Conservation (phyloP, 2,329 filamentous ascomycete genomes). For the Achaetomium macrosporum region DNA sequence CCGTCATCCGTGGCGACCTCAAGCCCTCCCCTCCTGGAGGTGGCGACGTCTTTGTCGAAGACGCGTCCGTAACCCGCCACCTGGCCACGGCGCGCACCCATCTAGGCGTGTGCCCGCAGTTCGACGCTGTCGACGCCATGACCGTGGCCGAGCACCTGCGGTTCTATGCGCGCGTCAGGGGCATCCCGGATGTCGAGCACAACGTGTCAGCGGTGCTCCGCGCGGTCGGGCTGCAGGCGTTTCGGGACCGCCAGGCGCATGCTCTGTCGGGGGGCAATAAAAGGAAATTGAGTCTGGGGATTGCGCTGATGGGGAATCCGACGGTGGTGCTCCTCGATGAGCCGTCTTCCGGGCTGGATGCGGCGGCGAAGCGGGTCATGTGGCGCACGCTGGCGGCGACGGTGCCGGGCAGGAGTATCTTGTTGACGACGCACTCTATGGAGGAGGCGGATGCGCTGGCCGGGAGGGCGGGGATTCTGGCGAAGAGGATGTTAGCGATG, state of each 20-base stretch:
- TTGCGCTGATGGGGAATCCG: slow-evolving; percentile 89
- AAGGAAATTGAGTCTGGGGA: slow-evolving; percentile 82
- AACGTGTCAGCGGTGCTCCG: slow-evolving; percentile 74
- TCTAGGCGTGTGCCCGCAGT: slow-evolving; percentile 87
- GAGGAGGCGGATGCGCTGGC: slow-evolving; percentile 90
- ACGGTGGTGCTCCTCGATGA: slow-evolving; percentile 84
- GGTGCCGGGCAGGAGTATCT: slow-evolving; percentile 69
- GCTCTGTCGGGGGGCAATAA: slow-evolving; percentile 88
- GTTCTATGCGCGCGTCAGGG: slow-evolving; percentile 82
- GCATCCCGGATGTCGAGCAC: slow-evolving; percentile 66
- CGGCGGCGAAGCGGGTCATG: slow-evolving; percentile 86
- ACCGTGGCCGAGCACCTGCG: slow-evolving; percentile 78
- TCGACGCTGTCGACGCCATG: slow-evolving; percentile 85
- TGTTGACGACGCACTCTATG: slow-evolving; percentile 92
- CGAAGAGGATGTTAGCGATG: slow-evolving; percentile 76
- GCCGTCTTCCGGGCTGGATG: slow-evolving; percentile 82
- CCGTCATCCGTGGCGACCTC: slow-evolving; percentile 81
- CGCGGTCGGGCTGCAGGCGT: slow-evolving; percentile 70
- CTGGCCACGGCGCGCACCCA: slow-evolving; percentile 67
- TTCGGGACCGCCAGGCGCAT: slow-evolving; percentile 66
- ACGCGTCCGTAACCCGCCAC: slow-evolving; percentile 65
- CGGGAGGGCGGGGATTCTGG: slow-evolving; percentile 77
- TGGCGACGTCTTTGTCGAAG: slow-evolving; percentile 78
- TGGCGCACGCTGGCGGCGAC: slow-evolving; percentile 77
- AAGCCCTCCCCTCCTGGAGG: slow-evolving; percentile 61